A percentile compares a stretch with the other conserved stretches of the same genome.
Evolutionary conservation across 1,139 yeast genomes (phyloP).

Genomic region (Pichia sp.): DNA sequence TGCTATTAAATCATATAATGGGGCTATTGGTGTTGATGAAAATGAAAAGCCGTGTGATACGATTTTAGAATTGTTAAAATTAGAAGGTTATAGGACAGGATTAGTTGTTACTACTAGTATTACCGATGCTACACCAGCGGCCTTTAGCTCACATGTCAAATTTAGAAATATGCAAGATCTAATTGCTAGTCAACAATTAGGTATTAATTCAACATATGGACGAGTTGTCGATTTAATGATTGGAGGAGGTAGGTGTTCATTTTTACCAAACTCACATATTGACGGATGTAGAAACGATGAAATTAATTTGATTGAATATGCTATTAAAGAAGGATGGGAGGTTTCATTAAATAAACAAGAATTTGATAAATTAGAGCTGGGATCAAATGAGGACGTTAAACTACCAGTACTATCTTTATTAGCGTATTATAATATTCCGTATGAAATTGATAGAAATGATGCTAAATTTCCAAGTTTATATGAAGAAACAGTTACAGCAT

Average conservation of each 20-base stretch:
- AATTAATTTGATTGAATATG: slow-evolving; percentile 57
- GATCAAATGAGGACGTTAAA: slow-evolving; percentile 42
- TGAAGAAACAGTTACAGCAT: slow-evolving; percentile 65
- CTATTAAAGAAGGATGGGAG: slow-evolving; percentile 54
- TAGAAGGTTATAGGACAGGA: slow-evolving; percentile 72
- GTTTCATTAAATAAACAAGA: slow-evolving; percentile 52
- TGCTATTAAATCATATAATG: slow-evolving; percentile 71
- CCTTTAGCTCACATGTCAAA: slow-evolving; percentile 72
- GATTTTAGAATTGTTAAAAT: slow-evolving; percentile 72
- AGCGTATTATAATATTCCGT: slow-evolving; percentile 71
- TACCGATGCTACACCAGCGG: slow-evolving; percentile 87
- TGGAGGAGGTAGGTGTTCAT: slow-evolving; percentile 87
- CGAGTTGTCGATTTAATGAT: slow-evolving; percentile 59
- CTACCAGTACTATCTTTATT: slow-evolving; percentile 69
- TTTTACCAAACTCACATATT: slow-evolving; percentile 38
- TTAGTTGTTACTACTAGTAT: slow-evolving; percentile 80
- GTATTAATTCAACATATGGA: slow-evolving; percentile 63
- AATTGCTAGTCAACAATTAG: slow-evolving; percentile 81
- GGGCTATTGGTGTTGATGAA: slow-evolving; percentile 73
- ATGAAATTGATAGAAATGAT: slow-evolving; percentile 64
- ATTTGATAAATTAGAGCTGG: slow-evolving; percentile 50
- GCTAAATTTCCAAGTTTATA: slow-evolving; percentile 61
- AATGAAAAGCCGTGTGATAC: slow-evolving; percentile 68
- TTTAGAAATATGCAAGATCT: slow-evolving; percentile 69
- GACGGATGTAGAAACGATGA: slow-evolving; percentile 66